Base-by-base conservation (phyloP, 805 yeast species). In the Sugiyamaella boreocaroliniensis region DNA sequence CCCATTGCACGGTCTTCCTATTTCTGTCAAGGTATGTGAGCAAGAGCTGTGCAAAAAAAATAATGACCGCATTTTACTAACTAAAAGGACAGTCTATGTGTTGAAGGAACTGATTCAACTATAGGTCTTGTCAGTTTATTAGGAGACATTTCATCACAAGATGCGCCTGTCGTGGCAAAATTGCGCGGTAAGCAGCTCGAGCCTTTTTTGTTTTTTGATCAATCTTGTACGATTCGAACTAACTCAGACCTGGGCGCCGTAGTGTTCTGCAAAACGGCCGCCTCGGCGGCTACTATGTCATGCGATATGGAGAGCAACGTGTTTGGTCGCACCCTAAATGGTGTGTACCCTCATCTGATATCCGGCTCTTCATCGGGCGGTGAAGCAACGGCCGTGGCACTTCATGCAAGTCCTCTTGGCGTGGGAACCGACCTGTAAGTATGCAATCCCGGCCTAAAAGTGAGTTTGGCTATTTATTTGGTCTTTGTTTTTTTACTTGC, bases 1-100 rank as follows among this genome's bases (percentile, higher is more conserved):
- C 29, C 82, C 85, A 1, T 72, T 82, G 45, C 86, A 82, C 59
- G 88, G 88, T 2, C 67, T 82, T 40, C 88, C 88, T 1, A 70
- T 82, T 29, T 79, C 85, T 0, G 69, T 82, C 49, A 82, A 82
- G 60, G 82, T 32, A 14, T 11, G 37, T 32, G n/a, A 14, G 8
- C 26, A 6, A 22, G 26, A 22, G 26, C 26, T 6, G 6, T n/a
- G 6, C 26, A 3, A 22, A 22, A 22, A 22, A 22, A 22, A 4
- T 6, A 22, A 4, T 22, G 3, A 6, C 6, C 26, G 26, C 26
- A 22, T 22, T 22, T 22, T 22, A 6, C 6, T 22, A 22, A 22
- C 26, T 22, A 22, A 22, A 14, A 46, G 42, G 50, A 48, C 22
- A 41, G 40, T 11, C 19, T 48, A 4, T 16, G 40, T 48, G 41